Conservation (phyloP, 257 asterid genomes). For the Przewalskia tangutica region DNA sequence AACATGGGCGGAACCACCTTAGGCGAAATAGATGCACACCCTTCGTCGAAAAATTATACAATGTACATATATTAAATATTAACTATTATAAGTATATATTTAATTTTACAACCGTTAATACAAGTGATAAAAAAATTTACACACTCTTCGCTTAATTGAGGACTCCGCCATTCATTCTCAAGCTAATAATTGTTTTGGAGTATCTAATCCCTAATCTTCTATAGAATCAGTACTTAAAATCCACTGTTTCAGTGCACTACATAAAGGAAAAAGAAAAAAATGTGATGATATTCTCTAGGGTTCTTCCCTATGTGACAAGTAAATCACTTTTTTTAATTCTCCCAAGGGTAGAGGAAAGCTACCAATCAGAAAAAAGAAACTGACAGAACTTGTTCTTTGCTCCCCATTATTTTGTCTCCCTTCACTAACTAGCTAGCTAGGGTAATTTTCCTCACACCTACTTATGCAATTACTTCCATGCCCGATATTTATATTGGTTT, state of each 20-base stretch:
- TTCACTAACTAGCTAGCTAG: background rate
- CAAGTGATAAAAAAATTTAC: too few species aligned
- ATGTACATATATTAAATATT: too few species aligned
- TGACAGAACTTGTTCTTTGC: slow-evolving; percentile 31
- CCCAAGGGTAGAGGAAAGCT: slow-evolving; percentile 18
- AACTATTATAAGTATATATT: too few species aligned
- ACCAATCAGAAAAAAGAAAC: slow-evolving; percentile 18
- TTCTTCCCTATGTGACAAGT: background rate
- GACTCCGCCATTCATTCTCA: background rate
- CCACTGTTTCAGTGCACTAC: background rate
- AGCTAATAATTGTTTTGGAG: background rate
- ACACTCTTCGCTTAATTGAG: too few species aligned
- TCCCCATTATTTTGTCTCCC: slow-evolving; percentile 12
- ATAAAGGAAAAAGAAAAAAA: background rate
- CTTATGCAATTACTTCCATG: background rate
- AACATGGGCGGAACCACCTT: too few species aligned
- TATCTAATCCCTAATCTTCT: background rate
- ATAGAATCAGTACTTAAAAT: background rate
- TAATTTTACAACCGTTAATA: too few species aligned
- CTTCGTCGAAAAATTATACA: too few species aligned
- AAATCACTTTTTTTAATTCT: slow-evolving; percentile 1
- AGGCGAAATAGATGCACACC: too few species aligned
- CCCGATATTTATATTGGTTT: too few species aligned
- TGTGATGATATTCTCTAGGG: background rate
- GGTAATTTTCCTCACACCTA: background rate